Conservation (phyloP, 305 asterid species). For the Rubia tinctorum region DNA sequence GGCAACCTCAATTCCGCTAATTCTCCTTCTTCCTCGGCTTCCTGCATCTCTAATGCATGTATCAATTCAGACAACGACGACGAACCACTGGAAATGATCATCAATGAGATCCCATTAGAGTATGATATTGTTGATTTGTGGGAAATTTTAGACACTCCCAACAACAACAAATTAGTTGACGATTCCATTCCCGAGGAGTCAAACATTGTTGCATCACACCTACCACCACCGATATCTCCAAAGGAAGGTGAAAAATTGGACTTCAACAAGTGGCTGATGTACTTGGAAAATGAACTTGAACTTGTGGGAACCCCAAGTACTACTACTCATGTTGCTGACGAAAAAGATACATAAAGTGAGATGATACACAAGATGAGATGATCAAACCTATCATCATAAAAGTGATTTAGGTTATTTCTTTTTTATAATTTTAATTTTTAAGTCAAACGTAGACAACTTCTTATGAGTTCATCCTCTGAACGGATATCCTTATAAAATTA, state of each 20-base stretch:
- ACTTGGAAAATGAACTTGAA: conserved; percentile 58
- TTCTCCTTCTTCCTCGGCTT: conserved; percentile 29
- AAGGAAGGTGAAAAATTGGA: conserved; percentile 16
- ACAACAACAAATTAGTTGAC: conserved; percentile 8
- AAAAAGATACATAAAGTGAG: conserved; percentile 12
- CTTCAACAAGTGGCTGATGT: conserved; percentile 37
- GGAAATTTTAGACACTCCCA: conserved; percentile 38
- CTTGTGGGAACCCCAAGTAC: conserved; percentile 16
- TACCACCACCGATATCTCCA: background rate
- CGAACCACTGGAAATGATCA: background rate
- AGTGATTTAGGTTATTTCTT: background rate
- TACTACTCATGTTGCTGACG: conserved; percentile 12
- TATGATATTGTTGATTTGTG: conserved; percentile 35
- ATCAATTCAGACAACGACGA: background rate
- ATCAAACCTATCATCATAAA: background rate
- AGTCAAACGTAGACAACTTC: too few species aligned
- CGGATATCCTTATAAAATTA: too few species aligned
- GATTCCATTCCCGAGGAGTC: conserved; percentile 14
- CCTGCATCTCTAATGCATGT: conserved; percentile 18
- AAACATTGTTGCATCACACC: background rate
- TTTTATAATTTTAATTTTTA: too few species aligned
- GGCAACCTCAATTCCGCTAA: background rate
- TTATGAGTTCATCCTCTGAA: too few species aligned
- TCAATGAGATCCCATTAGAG: conserved; percentile 15
- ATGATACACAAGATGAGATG: conserved; percentile 8